These are phyloP conservation scores for Podospora pseudoanserina DNA, from an alignment of 495 filamentous ascomycete species.

Conservation along the genomic window DNA sequence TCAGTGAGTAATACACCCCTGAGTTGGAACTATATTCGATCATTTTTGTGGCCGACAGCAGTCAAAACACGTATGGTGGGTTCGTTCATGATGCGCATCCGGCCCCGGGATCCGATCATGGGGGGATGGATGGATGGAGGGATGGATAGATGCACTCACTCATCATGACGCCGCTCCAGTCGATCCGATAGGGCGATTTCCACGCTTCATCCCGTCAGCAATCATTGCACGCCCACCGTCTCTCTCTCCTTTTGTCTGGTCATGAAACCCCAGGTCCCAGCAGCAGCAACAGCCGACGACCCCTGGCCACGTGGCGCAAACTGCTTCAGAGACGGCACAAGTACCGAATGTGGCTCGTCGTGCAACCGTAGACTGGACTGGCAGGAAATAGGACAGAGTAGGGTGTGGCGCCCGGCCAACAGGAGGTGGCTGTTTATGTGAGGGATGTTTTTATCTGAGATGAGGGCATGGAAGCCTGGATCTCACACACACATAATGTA, in stretches of 20 bases:
- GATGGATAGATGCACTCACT: neutral
- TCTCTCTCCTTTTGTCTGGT: neutral
- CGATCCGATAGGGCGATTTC: neutral
- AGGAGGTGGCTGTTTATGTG: constrained; percentile 4
- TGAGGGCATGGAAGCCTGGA: constrained; percentile 1
- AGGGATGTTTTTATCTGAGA: constrained; percentile 1
- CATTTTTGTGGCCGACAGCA: neutral
- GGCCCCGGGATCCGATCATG: neutral
- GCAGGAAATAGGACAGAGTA: neutral
- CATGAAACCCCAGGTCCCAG: constrained; percentile 1
- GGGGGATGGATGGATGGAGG: neutral
- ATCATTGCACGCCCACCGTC: neutral
- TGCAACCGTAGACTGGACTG: neutral
- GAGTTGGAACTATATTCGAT: neutral
- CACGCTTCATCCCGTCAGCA: neutral
- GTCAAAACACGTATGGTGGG: neutral
- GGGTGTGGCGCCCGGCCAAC: neutral
- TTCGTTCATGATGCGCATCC: neutral
- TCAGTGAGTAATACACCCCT: neutral
- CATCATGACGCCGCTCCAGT: neutral
- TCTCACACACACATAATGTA: constrained; percentile 1
- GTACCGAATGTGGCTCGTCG: constrained; percentile 3
- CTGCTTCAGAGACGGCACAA: neutral
- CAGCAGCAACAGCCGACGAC: neutral
- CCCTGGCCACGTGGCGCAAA: neutral